These are phyloP conservation scores for Hippophae gyantsensis DNA, from an alignment of 306 rosid species.

Conservation along the genomic window DNA sequence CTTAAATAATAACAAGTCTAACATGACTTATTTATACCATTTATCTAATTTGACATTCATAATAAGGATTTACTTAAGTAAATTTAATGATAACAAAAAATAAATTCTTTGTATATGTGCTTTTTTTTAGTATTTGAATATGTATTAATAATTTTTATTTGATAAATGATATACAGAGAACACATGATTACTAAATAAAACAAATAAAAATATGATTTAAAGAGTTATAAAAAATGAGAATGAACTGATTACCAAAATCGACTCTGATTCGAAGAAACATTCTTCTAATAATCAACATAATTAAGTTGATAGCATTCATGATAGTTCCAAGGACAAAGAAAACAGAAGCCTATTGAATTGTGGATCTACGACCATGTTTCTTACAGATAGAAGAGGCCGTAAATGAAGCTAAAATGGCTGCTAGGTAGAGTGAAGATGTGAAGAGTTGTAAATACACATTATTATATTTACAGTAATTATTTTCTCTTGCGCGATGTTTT, in stretches of 20 bases:
- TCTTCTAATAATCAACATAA: slow-evolving; percentile 21
- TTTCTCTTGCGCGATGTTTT: slow-evolving; percentile 4
- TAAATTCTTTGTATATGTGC: too few species aligned
- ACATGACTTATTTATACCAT: too few species aligned
- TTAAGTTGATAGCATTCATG: slow-evolving; percentile 4
- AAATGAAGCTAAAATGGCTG: slow-evolving; percentile 25
- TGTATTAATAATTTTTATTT: too few species aligned
- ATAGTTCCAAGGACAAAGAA: slow-evolving; percentile 25
- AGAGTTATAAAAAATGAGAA: background rate
- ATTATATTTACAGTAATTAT: slow-evolving; percentile 32
- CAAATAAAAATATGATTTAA: too few species aligned
- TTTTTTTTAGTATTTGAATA: too few species aligned
- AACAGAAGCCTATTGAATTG: slow-evolving; percentile 17
- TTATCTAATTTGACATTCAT: too few species aligned
- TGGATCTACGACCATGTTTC: slow-evolving; percentile 14
- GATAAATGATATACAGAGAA: too few species aligned
- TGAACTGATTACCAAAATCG: slow-evolving; percentile 27
- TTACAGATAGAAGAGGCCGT: slow-evolving; percentile 11
- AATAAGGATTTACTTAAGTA: too few species aligned
- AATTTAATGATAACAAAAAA: too few species aligned
- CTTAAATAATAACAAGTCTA: too few species aligned
- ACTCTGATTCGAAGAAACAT: slow-evolving; percentile 23
- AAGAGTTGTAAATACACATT: slow-evolving; percentile 21
- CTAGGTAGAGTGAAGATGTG: slow-evolving; percentile 32
- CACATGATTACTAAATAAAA: background rate